Percentiles rank a stretch among this genome's conserved stretches.
These are phyloP conservation scores for Cordyceps farinosa DNA, from an alignment of 2,329 filamentous ascomycete genomes.

Conservation along the genomic window DNA sequence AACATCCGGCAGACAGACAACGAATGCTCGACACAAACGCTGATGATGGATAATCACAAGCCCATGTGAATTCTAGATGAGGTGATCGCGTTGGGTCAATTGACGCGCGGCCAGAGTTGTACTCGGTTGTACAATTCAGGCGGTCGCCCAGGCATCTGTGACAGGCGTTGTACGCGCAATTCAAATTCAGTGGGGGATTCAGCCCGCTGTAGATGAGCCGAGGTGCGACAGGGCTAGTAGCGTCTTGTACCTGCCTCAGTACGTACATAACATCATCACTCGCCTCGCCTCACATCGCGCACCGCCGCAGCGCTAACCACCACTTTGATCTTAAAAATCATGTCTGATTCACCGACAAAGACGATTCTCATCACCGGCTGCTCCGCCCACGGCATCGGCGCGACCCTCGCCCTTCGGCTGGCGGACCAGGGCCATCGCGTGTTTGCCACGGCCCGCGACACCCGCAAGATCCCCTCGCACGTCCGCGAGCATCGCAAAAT, in stretches of 20 bases:
- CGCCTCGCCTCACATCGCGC: background rate
- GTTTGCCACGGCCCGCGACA: conserved; percentile 31
- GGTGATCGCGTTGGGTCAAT: too few relatives aligned
- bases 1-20: too few relatives aligned
- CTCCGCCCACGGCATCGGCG: conserved; percentile 27
- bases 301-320: background rate
- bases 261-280: too few relatives aligned
- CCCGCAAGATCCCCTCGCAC: conserved; percentile 24
- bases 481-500: conserved; percentile 25
- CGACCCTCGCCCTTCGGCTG: conserved; percentile 25
- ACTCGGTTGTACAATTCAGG: background rate
- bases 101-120: too few relatives aligned
- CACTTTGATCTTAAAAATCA: background rate
- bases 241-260: background rate
- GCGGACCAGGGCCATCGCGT: conserved; percentile 28
- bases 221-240: background rate
- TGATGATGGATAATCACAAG: too few relatives aligned
- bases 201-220: too few relatives aligned
- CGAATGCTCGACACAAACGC: too few relatives aligned
- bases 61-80: too few relatives aligned
- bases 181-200: too few relatives aligned
- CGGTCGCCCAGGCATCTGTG: background rate
- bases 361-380: conserved; percentile 18
- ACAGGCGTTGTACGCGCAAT: too few relatives aligned
- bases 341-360: background rate